Base-by-base conservation (phyloP, 352 stramenopile species). In the Pythium brassicae region DNA sequence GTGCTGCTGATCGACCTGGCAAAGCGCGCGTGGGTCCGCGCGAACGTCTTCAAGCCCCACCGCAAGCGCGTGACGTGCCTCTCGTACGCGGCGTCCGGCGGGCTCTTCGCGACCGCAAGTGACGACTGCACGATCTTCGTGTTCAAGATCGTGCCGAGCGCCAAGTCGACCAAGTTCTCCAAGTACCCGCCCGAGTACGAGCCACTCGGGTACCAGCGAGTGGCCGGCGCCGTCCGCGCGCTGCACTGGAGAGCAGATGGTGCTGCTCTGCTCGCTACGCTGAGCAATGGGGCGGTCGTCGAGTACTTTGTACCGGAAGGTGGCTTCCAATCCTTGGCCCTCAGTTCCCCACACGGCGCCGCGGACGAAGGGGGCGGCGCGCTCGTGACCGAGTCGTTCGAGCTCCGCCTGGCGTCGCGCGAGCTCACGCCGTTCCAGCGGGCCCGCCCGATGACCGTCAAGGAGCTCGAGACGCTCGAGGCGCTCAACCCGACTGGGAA, bases 11-110 rank as follows among this genome's bases (percentile, higher is more conserved):
- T 86, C 55, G 77, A 93, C 47, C 42, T 87, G 4, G 54, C 63
- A 0, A 71, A 74, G 51, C 62, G 72, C 3, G 59, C 61, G 8
- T 88, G 81, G 69, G 68, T 92, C 10, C 73, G 76, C 43, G 69
- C 79, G 15, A 87, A 90, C 48, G 78, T 89, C 1, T 84, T 97
- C 56, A 98, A 98, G 50, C 90, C 93, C 14, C 93, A 98, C 61
- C 84, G 71, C 52, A 73, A 62, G 11, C 68, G 72, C 20, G 77
- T 98, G 11, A 85, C 70, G 3, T 75, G 66, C 17, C 52, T 97
- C 14, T 52, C 67, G 3, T 96, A 92, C 63, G 89, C 80, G n/a
- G 59, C 77, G 3, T 78, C 82, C 19, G 83, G 81, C 19, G 50
- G 55, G n/a, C 75, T 75, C 40, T 73, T 98, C 47, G 89, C 82